phyloP scores from a whole-genome alignment of 345 rosid species.

The Eucalyptus melliodora region DNA sequence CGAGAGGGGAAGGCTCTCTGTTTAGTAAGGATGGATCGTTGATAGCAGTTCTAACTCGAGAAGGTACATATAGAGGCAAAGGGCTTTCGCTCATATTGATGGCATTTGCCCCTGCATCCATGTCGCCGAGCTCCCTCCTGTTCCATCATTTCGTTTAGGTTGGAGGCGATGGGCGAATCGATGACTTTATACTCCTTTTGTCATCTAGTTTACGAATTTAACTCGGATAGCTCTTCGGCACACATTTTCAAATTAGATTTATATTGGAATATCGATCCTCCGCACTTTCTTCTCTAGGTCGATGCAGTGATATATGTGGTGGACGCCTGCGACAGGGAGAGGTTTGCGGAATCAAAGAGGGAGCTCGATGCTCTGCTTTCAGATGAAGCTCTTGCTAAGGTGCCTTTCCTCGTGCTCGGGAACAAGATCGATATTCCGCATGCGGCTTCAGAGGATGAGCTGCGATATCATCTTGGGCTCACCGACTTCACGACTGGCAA shows the following conservation, averaged over 20 bases:
- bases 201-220: no score
- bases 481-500: constrained; percentile 35
- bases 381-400: constrained; percentile 28
- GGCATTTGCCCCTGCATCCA: no score
- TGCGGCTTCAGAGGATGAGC: constrained; percentile 38
- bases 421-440: constrained; percentile 43
- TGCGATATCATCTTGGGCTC: constrained; percentile 27
- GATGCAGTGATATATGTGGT: constrained; percentile 47
- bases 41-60: no score
- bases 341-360: constrained; percentile 41
- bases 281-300: background rate
- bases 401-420: constrained; percentile 44
- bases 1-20: no score
- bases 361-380: constrained; percentile 46
- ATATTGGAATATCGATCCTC: accelerated
- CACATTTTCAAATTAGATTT: background rate
- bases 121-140: no score
- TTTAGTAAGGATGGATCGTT: no score
- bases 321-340: constrained; percentile 41
- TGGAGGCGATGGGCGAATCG: accelerated
- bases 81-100: no score
- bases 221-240: no score
- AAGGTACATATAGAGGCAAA: no score
- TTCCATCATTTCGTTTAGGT: no score
- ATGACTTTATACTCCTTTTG: no score